Evolutionary conservation across 2,329 filamentous ascomycete species (phyloP).

Genomic region (Xylaria sp.): DNA sequence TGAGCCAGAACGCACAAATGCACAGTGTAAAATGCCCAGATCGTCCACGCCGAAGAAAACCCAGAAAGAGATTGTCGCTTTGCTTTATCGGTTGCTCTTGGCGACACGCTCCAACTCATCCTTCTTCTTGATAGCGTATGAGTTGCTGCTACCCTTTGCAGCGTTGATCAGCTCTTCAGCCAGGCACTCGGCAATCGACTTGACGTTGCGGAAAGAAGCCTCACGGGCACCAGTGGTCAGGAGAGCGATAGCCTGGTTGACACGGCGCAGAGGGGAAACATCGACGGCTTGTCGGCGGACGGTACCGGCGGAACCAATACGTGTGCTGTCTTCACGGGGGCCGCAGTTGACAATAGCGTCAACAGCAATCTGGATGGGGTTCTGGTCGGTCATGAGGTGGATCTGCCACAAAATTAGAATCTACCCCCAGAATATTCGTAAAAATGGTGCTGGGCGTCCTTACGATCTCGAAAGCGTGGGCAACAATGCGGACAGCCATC

Average conservation of each 20-base stretch:
- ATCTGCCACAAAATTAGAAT: slow-evolving; percentile 63
- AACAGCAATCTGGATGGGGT: slow-evolving; percentile 99
- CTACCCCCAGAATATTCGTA: neutral
- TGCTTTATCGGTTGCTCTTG: slow-evolving; percentile 98
- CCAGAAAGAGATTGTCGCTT: slow-evolving; percentile 42
- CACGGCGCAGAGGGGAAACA: slow-evolving; percentile 98
- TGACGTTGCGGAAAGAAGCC: slow-evolving; percentile 99
- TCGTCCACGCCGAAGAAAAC: slow-evolving; percentile 50
- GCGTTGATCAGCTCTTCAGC: slow-evolving; percentile 99
- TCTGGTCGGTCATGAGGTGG: slow-evolving; percentile 99
- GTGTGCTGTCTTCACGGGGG: slow-evolving; percentile 99
- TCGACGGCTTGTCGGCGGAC: slow-evolving; percentile 99
- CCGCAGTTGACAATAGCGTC: slow-evolving; percentile 99
- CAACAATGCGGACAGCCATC: slow-evolving; percentile 99
- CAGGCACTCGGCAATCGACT: slow-evolving; percentile 99
- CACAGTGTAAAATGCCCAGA: slow-evolving; percentile 47
- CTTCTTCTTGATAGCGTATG: slow-evolving; percentile 99
- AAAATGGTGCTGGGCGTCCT: slow-evolving; percentile 49
- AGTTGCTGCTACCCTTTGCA: slow-evolving; percentile 99
- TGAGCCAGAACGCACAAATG: slow-evolving; percentile 53
- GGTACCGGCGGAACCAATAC: slow-evolving; percentile 99
- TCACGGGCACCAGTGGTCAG: slow-evolving; percentile 99
- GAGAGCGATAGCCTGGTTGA: slow-evolving; percentile 99
- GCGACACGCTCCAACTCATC: slow-evolving; percentile 99
- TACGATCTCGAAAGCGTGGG: slow-evolving; percentile 99